Conservation (phyloP, 2,329 filamentous ascomycete genomes). For the Coniella lustricola region DNA sequence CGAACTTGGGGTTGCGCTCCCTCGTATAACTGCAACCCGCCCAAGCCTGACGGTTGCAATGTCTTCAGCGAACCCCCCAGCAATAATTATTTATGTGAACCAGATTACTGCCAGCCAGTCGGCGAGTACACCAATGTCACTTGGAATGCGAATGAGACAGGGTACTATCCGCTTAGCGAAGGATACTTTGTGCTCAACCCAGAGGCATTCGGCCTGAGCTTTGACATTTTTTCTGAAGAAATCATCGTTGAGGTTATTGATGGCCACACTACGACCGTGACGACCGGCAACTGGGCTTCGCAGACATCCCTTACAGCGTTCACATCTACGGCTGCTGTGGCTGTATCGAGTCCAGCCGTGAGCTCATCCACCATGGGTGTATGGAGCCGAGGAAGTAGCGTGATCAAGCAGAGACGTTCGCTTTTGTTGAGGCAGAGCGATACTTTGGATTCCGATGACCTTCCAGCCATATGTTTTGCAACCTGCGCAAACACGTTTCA, state of each 20-base stretch:
- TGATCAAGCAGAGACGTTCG: conserved; percentile 10
- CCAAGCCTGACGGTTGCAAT: conserved; percentile 42
- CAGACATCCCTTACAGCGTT: conserved; percentile 41
- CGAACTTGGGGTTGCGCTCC: conserved; percentile 48
- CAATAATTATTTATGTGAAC: conserved; percentile 40
- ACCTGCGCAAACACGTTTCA: conserved; percentile 43
- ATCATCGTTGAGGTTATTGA: conserved; percentile 29
- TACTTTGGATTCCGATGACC: conserved; percentile 21
- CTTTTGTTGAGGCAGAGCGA: conserved; percentile 32
- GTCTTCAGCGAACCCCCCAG: conserved; percentile 42
- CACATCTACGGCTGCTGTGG: conserved; percentile 17
- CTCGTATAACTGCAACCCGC: conserved; percentile 46
- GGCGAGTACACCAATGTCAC: conserved; percentile 28
- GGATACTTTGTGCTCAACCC: conserved; percentile 63
- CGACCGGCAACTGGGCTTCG: conserved; percentile 49
- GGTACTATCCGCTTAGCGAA: conserved; percentile 43
- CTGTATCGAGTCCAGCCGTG: conserved; percentile 12
- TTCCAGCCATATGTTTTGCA: conserved; percentile 44
- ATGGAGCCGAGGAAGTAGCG: conserved; percentile 13
- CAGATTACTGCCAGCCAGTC: conserved; percentile 36
- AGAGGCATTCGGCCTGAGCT: conserved; percentile 53
- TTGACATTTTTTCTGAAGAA: conserved; percentile 50
- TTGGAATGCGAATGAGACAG: conserved; percentile 39
- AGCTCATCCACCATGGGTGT: conserved; percentile 11
- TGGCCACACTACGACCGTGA: conserved; percentile 35